Conservation (phyloP, 495 filamentous ascomycete species). For the Aspergillus nidulans region DNA sequence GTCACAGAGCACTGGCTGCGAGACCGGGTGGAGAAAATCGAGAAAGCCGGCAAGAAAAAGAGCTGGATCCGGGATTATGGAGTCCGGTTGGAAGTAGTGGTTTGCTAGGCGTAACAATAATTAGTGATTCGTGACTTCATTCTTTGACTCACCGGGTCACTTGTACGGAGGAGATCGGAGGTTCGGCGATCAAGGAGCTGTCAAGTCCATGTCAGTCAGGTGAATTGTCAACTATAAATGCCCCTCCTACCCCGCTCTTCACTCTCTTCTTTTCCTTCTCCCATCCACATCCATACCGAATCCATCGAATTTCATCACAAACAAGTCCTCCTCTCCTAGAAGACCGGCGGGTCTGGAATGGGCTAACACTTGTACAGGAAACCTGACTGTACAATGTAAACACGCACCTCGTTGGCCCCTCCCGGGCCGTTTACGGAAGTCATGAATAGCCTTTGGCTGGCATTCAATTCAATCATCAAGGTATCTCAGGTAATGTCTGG, state of each 20-base stretch:
- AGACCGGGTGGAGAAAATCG: constrained; percentile 38
- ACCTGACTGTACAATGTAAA: constrained; percentile 19
- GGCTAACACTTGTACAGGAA: constrained; percentile 16
- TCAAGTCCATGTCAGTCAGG: not conserved
- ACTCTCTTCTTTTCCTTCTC: constrained; percentile 2
- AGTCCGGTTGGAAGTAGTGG: constrained; percentile 18
- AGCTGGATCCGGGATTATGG: constrained; percentile 40
- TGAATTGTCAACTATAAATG: not conserved
- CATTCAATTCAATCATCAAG: constrained; percentile 50
- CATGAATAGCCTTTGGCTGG: constrained; percentile 40
- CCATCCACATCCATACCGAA: not conserved
- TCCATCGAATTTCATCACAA: not conserved
- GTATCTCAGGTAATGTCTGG: constrained; percentile 57
- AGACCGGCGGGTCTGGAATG: not conserved
- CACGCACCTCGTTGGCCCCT: constrained; percentile 9
- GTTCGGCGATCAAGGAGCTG: not conserved
- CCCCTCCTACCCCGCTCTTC: constrained; percentile 15
- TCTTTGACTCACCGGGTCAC: constrained; percentile 13
- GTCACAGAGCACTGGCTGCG: constrained; percentile 27
- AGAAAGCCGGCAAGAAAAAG: constrained; percentile 59
- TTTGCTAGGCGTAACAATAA: not conserved
- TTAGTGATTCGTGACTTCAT: constrained; percentile 11
- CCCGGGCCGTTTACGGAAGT: constrained; percentile 28
- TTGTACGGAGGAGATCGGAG: constrained; percentile 1
- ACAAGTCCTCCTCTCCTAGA: constrained; percentile 20